These are phyloP conservation scores for Ceriops zippeliana DNA, from an alignment of 345 rosid genomes.

Conservation along the genomic window DNA sequence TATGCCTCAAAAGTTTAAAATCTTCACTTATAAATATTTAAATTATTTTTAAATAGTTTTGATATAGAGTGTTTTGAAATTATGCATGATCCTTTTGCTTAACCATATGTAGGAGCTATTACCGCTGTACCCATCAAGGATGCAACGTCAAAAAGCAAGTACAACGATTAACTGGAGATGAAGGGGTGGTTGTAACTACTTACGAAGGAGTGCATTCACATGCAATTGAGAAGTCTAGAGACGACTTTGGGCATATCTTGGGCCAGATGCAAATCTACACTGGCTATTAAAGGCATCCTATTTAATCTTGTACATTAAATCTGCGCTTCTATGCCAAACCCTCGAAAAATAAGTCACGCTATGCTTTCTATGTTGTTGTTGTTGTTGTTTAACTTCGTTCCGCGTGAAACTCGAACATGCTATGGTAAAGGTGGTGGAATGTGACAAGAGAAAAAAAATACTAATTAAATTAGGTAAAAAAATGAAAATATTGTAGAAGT, in stretches of 20 bases:
- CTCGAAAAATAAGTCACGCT: too few species aligned
- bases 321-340: background rate
- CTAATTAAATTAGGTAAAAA: too few species aligned
- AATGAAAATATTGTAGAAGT: too few species aligned
- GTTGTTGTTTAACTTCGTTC: too few species aligned
- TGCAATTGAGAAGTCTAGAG: conserved; percentile 25
- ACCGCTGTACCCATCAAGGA: conserved; percentile 31
- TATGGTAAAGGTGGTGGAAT: too few species aligned
- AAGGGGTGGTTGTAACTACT: conserved; percentile 28
- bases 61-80: too few species aligned
- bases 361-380: too few species aligned
- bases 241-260: conserved; percentile 31
- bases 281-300: conserved; percentile 1
- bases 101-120: conserved; percentile 22
- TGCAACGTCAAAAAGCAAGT: conserved; percentile 35
- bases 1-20: too few species aligned
- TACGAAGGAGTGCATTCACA: conserved; percentile 35
- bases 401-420: too few species aligned
- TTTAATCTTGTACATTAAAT: conserved; percentile 1
- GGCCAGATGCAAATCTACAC: conserved; percentile 30
- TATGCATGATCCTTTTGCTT: background rate
- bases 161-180: conserved; percentile 29
- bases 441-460: too few species aligned
- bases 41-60: too few species aligned
- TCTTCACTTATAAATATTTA: too few species aligned